phyloP scores from a whole-genome alignment of 2,329 filamentous ascomycete genomes.

The Trichophyton rubrum region DNA sequence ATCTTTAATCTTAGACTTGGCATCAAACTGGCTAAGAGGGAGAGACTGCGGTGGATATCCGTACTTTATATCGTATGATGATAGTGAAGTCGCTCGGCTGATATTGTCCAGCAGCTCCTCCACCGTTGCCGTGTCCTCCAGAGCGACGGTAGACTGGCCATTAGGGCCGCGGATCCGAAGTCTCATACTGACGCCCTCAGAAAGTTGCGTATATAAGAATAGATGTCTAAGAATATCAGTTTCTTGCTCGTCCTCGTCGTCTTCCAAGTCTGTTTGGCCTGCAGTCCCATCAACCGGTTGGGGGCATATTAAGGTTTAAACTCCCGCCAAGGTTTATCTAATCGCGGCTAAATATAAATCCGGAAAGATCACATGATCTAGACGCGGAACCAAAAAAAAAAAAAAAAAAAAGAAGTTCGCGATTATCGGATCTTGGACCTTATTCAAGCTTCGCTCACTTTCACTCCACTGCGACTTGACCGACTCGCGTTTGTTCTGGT shows the following conservation, averaged over 20 bases:
- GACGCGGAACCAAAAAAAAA: no score
- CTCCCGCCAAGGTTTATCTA: not conserved
- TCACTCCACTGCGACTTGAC: not conserved
- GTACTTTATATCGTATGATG: constrained; percentile 64
- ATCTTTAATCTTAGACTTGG: constrained; percentile 39
- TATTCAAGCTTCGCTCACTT: no score
- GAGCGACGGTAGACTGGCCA: constrained; percentile 56
- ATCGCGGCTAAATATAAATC: not conserved
- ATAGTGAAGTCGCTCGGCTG: constrained; percentile 50
- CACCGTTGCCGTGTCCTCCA: constrained; percentile 51
- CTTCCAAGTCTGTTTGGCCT: not conserved
- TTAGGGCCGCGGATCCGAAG: constrained; percentile 63
- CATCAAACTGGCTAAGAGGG: constrained; percentile 43
- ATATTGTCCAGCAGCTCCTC: constrained; percentile 31
- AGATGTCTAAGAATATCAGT: not conserved
- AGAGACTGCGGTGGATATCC: constrained; percentile 64
- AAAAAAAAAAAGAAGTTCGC: not conserved
- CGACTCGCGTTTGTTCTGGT: not conserved
- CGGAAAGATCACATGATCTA: not conserved
- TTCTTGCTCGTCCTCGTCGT: no score
- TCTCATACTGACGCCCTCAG: constrained; percentile 41
- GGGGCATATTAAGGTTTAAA: not conserved
- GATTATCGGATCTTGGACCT: no score
- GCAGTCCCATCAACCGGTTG: no score
- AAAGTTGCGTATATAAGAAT: not conserved